Evolutionary conservation across 805 yeast species (phyloP).

Genomic region (Barnettozyma pratensis): DNA sequence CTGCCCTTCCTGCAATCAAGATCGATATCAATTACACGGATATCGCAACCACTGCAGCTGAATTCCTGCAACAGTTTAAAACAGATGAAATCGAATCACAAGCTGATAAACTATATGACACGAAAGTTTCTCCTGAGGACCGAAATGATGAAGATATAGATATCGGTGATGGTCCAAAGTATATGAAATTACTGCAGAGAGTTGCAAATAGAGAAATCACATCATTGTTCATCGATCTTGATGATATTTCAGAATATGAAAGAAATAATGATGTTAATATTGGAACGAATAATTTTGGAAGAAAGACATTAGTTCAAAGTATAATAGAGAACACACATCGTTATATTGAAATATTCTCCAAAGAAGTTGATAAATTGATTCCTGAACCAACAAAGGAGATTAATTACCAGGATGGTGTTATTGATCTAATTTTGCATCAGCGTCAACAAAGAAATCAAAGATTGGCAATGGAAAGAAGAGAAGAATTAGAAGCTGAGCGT

Average conservation of each 20-base stretch:
- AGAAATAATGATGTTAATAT: slow-evolving; percentile 32
- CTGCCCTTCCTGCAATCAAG: slow-evolving; percentile 56
- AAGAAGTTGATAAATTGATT: slow-evolving; percentile 71
- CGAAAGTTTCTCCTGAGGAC: slow-evolving; percentile 23
- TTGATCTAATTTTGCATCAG: slow-evolving; percentile 90
- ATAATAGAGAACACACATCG: slow-evolving; percentile 73
- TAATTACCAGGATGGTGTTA: slow-evolving; percentile 78
- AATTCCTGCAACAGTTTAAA: slow-evolving; percentile 67
- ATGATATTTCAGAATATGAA: slow-evolving; percentile 75
- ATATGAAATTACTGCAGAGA: slow-evolving; percentile 65
- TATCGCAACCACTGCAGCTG: slow-evolving; percentile 50
- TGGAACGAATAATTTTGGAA: slow-evolving; percentile 19
- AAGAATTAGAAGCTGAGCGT: slow-evolving; percentile 46
- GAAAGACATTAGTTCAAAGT: slow-evolving; percentile 44
- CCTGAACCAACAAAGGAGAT: slow-evolving; percentile 85
- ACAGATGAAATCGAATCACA: slow-evolving; percentile 26
- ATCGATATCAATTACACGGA: slow-evolving; percentile 70
- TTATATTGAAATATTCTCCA: slow-evolving; percentile 71
- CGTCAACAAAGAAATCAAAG: slow-evolving; percentile 79
- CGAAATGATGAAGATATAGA: slow-evolving; percentile 24
- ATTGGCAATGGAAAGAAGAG: slow-evolving; percentile 59
- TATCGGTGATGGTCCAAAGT: slow-evolving; percentile 54
- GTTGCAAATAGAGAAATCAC: slow-evolving; percentile 79
- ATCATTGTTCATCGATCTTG: slow-evolving; percentile 69
- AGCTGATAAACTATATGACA: slow-evolving; percentile 32